Evolutionary conservation across 495 filamentous ascomycete species (phyloP).

Genomic region (Lophium mytilinum): DNA sequence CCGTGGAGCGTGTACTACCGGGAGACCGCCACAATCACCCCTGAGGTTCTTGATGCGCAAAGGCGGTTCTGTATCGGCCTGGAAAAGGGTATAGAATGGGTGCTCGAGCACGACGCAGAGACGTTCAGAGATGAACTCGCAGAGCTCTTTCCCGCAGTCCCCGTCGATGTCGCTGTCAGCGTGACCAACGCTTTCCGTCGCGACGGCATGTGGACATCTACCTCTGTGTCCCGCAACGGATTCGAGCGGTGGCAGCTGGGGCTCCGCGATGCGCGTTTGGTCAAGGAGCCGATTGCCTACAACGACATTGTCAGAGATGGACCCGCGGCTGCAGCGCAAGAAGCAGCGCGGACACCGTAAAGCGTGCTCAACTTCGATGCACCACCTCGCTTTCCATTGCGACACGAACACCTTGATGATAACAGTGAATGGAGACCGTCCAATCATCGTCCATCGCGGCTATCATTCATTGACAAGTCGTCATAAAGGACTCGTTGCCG

Average conservation of each 20-base stretch:
- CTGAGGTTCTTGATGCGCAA: conserved; percentile 7
- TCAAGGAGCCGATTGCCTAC: conserved; percentile 4
- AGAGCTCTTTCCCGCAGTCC: conserved; percentile 9
- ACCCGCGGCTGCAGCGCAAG: neutral
- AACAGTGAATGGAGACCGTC: no score
- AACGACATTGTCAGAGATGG: neutral
- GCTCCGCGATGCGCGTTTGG: conserved; percentile 5
- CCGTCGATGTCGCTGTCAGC: conserved; percentile 8
- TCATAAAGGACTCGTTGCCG: no score
- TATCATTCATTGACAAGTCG: no score
- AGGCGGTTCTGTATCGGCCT: conserved; percentile 8
- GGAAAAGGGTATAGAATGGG: conserved; percentile 8
- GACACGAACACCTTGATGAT: no score
- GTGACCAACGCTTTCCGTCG: conserved; percentile 10
- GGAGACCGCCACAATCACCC: conserved; percentile 4
- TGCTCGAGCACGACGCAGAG: conserved; percentile 14
- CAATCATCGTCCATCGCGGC: no score
- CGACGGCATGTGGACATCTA: conserved; percentile 11
- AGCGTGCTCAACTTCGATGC: no score
- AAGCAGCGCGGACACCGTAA: neutral
- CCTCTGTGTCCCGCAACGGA: conserved; percentile 2
- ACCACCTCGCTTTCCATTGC: no score
- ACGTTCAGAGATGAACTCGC: conserved; percentile 11
- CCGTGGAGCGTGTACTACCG: conserved; percentile 11
- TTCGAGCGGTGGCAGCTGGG: conserved; percentile 14